Conservation (phyloP, 331 rosid species). For the Prunus yedoensis region DNA sequence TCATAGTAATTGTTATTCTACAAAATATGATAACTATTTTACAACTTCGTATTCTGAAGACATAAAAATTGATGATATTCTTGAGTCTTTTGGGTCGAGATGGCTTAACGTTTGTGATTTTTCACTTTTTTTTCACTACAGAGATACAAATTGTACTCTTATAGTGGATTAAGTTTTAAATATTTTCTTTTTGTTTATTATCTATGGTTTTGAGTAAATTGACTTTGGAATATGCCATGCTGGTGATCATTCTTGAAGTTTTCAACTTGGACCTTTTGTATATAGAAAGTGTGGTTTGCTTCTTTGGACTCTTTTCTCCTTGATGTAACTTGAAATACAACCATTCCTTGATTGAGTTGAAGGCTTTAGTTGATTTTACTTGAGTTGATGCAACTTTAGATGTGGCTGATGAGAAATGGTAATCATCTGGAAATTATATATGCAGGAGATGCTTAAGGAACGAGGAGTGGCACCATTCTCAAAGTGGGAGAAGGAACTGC, state of each 20-base stretch:
- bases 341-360: neutral
- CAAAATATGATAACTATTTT: neutral
- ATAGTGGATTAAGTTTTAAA: neutral
- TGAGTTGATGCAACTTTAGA: conserved; percentile 1
- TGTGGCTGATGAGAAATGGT: conserved; percentile 10
- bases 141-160: too few relatives aligned
- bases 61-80: neutral
- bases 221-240: conserved; percentile 1
- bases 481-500: conserved; percentile 98
- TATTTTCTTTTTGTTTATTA: neutral
- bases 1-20: too few relatives aligned
- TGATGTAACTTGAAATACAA: conserved; percentile 3
- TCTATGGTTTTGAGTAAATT: neutral
- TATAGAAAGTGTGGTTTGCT: neutral
- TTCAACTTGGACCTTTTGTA: neutral
- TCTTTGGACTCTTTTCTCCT: neutral
- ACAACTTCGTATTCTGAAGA: neutral
- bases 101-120: neutral
- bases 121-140: neutral
- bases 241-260: neutral
- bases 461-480: conserved; percentile 99
- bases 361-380: neutral
- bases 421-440: conserved; percentile 16
- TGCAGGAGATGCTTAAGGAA: conserved; percentile 96
- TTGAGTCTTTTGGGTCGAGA: neutral